Evolutionary conservation across 108 stramenopile species (phyloP).

Genomic region (Fistulifera solaris): DNA sequence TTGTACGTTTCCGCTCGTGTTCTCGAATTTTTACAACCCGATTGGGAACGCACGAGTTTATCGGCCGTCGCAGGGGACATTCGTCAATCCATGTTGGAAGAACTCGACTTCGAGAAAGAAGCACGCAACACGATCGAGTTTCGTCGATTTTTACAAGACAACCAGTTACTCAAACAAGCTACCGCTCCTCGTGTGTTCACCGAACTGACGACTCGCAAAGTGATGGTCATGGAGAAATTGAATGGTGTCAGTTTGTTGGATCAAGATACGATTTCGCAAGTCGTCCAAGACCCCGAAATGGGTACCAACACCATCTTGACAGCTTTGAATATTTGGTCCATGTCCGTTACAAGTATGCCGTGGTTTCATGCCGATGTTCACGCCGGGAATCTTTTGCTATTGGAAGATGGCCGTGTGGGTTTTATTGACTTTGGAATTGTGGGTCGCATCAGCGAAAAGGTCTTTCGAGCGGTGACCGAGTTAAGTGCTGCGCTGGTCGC

Average conservation of each 20-base stretch:
- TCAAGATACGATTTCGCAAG: constrained; percentile 58
- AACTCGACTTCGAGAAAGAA: constrained; percentile 90
- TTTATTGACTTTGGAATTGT: constrained; percentile 99
- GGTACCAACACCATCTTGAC: constrained; percentile 65
- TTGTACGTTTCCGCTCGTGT: constrained; percentile 80
- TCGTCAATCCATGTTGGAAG: constrained; percentile 85
- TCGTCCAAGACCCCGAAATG: constrained; percentile 65
- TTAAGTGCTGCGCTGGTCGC: constrained; percentile 63
- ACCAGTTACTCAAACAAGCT: constrained; percentile 48
- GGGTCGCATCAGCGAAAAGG: constrained; percentile 80
- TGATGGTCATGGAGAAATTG: constrained; percentile 88
- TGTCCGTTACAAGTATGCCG: constrained; percentile 78
- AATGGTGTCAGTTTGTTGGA: constrained; percentile 86
- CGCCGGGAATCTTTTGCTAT: constrained; percentile 56
- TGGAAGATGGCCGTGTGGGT: constrained; percentile 86
- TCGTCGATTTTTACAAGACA: constrained; percentile 61
- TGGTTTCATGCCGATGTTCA: constrained; percentile 98
- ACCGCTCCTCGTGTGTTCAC: constrained; percentile 71
- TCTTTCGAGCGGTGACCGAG: constrained; percentile 80
- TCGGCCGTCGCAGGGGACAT: constrained; percentile 82
- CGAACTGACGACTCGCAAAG: constrained; percentile 62
- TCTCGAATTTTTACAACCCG: constrained; percentile 85
- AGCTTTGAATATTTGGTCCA: constrained; percentile 92
- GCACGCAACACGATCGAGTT: constrained; percentile 85
- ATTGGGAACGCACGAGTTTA: constrained; percentile 81